Percentiles rank a stretch among this genome's conserved stretches.
Conservation (phyloP, 176 grass and related monocot species). For the Cenchrus fungigraminus region DNA sequence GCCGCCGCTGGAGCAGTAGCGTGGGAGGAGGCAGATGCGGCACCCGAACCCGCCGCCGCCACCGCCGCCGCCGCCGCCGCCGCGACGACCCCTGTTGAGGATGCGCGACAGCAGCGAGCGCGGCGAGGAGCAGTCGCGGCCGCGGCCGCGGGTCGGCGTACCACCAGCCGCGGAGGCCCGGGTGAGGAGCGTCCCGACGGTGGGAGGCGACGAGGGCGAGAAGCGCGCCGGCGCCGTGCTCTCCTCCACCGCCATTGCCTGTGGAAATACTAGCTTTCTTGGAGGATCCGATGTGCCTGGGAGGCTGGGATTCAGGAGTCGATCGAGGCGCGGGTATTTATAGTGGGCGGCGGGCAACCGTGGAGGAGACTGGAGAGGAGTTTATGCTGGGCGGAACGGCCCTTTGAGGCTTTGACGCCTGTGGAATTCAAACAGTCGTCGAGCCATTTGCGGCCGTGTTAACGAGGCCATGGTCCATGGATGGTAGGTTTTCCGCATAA, state of each 20-base stretch:
- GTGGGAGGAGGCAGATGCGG: slow-evolving; percentile 36
- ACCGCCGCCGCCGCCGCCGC: not conserved
- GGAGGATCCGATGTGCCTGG: slow-evolving; percentile 22
- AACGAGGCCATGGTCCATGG: not conserved
- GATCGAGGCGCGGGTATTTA: not conserved
- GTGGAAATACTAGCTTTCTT: not conserved
- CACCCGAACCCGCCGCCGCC: slow-evolving; percentile 31
- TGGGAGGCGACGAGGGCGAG: slow-evolving; percentile 41
- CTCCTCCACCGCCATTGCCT: not conserved
- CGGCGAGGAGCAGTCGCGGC: slow-evolving; percentile 30
- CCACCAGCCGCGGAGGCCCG: not conserved
- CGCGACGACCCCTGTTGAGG: slow-evolving; percentile 32
- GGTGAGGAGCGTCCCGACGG: slow-evolving; percentile 36
- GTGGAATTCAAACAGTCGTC: not conserved
- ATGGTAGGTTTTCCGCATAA: slow-evolving; percentile 37
- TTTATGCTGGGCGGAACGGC: not conserved
- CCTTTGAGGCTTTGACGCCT: slow-evolving; percentile 15
- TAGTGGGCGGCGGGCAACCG: not conserved
- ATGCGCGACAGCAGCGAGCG: slow-evolving; percentile 56
- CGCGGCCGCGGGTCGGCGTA: too few relatives aligned
- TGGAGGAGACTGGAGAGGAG: not conserved
- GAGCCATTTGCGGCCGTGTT: slow-evolving; percentile 4
- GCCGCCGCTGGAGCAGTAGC: slow-evolving; percentile 39
- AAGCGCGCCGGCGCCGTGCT: not conserved
- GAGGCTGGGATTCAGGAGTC: not conserved